Conservation (phyloP, 2,329 filamentous ascomycete genomes). For the Colletotrichum liriopes region DNA sequence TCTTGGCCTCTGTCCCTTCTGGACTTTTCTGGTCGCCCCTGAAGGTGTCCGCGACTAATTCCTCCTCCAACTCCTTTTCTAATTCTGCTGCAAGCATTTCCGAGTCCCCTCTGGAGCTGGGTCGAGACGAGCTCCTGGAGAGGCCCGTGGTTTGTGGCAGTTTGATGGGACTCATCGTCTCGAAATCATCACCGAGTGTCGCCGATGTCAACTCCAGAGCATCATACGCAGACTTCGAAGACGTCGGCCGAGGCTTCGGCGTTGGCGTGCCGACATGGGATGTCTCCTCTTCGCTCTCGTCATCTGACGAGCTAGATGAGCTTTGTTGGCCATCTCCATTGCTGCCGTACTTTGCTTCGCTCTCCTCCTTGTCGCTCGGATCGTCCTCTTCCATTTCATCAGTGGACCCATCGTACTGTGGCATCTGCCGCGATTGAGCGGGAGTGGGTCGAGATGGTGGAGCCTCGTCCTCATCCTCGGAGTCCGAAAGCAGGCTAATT, state of each 20-base stretch:
- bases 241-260: slow-evolving; percentile 14
- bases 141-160: slow-evolving; percentile 11
- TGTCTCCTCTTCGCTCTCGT: slow-evolving; percentile 24
- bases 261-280: slow-evolving; percentile 30
- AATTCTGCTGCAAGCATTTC: slow-evolving; percentile 32
- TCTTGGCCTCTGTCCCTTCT: neutral
- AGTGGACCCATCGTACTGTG: slow-evolving; percentile 36
- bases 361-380: slow-evolving; percentile 29
- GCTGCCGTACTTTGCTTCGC: slow-evolving; percentile 9
- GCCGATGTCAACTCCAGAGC: slow-evolving; percentile 19
- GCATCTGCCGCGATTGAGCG: neutral
- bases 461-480: slow-evolving; percentile 38
- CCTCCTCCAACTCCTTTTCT: slow-evolving; percentile 35
- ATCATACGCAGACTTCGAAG: neutral
- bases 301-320: neutral
- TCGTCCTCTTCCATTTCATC: slow-evolving; percentile 28
- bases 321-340: neutral
- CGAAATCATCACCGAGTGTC: slow-evolving; percentile 28
- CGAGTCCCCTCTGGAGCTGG: slow-evolving; percentile 20
- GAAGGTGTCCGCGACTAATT: slow-evolving; percentile 8
- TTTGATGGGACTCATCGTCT: slow-evolving; percentile 41
- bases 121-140: neutral
- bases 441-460: slow-evolving; percentile 11
- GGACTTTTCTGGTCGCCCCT: neutral
- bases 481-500: slow-evolving; percentile 43